These are phyloP conservation scores for Tolypocladium pustulatum DNA, from an alignment of 2,329 filamentous ascomycete species.

Conservation along the genomic window DNA sequence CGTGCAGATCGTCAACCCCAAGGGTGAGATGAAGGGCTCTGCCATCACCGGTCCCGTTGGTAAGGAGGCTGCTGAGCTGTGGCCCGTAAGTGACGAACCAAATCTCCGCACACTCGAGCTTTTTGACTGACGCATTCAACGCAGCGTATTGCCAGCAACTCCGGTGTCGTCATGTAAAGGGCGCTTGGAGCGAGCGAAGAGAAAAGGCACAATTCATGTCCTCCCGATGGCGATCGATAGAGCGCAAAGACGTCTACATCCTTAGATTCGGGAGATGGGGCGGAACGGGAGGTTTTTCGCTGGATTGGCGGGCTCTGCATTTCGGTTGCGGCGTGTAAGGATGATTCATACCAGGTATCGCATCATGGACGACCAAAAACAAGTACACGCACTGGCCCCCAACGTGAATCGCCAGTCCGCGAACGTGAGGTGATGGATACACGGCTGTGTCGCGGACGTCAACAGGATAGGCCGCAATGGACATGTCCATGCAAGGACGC, in stretches of 20 bases:
- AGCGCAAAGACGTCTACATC: constrained; percentile 12
- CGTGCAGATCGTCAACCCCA: constrained; percentile 93
- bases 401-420: background rate
- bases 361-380: constrained; percentile 32
- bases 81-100: constrained; percentile 62
- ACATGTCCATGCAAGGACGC: background rate
- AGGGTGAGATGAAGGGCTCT: constrained; percentile 99
- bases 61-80: constrained; percentile 99
- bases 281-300: constrained; percentile 20
- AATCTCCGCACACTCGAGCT: background rate
- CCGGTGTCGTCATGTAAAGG: constrained; percentile 99
- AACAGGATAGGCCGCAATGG: background rate
- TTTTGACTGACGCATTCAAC: constrained; percentile 18
- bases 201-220: constrained; percentile 20
- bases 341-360: constrained; percentile 41
- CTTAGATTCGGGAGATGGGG: background rate
- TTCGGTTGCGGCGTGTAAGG: constrained; percentile 43
- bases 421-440: background rate
- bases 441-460: background rate
- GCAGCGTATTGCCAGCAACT: constrained; percentile 98
- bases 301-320: constrained; percentile 40
- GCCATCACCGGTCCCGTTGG: constrained; percentile 98
- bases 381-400: background rate
- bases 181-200: constrained; percentile 18
- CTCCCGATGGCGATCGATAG: constrained; percentile 21